A percentile compares a stretch with the other conserved stretches of the same genome.
These are phyloP conservation scores for Saccharomycopsis olivae DNA, from an alignment of 805 yeast species.

Conservation along the genomic window DNA sequence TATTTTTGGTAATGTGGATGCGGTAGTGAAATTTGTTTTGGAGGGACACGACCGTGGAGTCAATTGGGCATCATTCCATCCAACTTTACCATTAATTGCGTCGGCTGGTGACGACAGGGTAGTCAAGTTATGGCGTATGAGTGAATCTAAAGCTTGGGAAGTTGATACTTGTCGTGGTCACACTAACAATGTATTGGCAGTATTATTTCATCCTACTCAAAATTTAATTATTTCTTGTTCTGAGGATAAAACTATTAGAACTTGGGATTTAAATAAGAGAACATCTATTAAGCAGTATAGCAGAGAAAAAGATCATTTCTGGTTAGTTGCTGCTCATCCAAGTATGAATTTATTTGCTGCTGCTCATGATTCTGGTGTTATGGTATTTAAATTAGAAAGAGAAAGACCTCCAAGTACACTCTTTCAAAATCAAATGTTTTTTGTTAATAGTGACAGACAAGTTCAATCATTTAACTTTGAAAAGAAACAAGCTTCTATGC, in stretches of 20 bases:
- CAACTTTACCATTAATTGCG: slow-evolving; percentile 86
- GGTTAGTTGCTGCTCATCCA: slow-evolving; percentile 89
- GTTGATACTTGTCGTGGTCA: slow-evolving; percentile 98
- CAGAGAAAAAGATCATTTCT: slow-evolving; percentile 88
- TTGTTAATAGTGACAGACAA: slow-evolving; percentile 75
- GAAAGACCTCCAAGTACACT: slow-evolving; percentile 88
- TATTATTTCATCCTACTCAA: slow-evolving; percentile 86
- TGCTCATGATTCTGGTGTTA: slow-evolving; percentile 94
- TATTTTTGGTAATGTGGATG: slow-evolving; percentile 88
- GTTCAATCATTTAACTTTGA: slow-evolving; percentile 69
- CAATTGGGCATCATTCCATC: slow-evolving; percentile 98
- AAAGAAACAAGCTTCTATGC: slow-evolving; percentile 54
- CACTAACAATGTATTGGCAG: slow-evolving; percentile 83
- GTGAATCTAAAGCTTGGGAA: slow-evolving; percentile 97
- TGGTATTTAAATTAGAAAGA: slow-evolving; percentile 94
- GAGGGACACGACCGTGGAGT: slow-evolving; percentile 99
- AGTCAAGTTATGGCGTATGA: slow-evolving; percentile 95
- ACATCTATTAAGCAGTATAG: slow-evolving; percentile 89
- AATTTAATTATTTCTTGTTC: slow-evolving; percentile 88
- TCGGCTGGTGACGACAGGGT: slow-evolving; percentile 95
- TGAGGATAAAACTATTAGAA: slow-evolving; percentile 91
- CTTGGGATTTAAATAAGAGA: slow-evolving; percentile 94
- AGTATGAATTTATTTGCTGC: slow-evolving; percentile 87
- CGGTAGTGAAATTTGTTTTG: slow-evolving; percentile 86
- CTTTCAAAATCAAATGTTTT: slow-evolving; percentile 64